Percentiles rank a stretch among this genome's conserved stretches.
These are phyloP conservation scores for Gautieria morchelliformis DNA, from an alignment of 768 basidiomycete genomes.

Conservation along the genomic window DNA sequence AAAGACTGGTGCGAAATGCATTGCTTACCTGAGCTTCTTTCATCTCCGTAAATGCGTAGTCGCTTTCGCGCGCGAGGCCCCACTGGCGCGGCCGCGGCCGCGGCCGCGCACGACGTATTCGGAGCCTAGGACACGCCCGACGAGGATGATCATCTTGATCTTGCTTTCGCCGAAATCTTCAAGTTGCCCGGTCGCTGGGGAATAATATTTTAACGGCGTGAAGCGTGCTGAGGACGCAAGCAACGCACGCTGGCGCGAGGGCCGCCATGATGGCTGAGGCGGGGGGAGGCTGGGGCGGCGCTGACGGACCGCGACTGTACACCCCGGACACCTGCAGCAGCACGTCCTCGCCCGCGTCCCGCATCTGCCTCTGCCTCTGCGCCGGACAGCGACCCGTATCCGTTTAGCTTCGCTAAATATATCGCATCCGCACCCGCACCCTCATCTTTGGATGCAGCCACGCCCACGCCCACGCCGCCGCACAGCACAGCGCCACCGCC, in stretches of 20 bases:
- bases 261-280: background rate
- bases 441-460: too few relatives aligned
- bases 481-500: too few relatives aligned
- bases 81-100: too few relatives aligned
- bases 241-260: conserved; percentile 5
- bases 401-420: too few relatives aligned
- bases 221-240: too few relatives aligned
- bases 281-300: background rate
- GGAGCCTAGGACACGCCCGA: conserved; percentile 71
- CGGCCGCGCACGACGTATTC: conserved; percentile 68
- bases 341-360: too few relatives aligned
- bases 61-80: conserved; percentile 56
- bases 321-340: background rate
- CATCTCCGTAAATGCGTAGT: conserved; percentile 72
- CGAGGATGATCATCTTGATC: conserved; percentile 69
- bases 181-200: conserved; percentile 58
- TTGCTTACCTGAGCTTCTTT: conserved; percentile 43
- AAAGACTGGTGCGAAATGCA: too few relatives aligned
- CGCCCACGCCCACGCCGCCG: too few relatives aligned
- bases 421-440: too few relatives aligned
- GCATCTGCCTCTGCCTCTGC: too few relatives aligned
- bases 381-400: too few relatives aligned
- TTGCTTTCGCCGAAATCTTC: conserved; percentile 62
- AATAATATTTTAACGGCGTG: background rate
- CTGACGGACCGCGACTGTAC: background rate